Percentiles rank a stretch among this genome's conserved stretches.
phyloP scores from a whole-genome alignment of 1,139 yeast genomes.

The Pichia cactophila region DNA sequence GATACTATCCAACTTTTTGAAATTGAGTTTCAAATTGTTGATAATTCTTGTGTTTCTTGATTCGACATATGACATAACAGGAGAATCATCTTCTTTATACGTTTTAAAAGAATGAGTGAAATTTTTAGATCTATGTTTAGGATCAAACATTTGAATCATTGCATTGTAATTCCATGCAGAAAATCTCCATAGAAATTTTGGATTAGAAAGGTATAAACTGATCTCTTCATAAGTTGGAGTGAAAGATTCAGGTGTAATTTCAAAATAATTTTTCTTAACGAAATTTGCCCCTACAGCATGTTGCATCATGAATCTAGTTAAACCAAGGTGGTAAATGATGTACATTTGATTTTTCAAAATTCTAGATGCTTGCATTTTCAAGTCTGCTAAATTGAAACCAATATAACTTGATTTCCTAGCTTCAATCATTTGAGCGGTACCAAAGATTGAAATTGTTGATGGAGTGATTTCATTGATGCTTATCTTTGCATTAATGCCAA shows the following conservation, averaged over 20 bases:
- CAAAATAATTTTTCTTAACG: background rate
- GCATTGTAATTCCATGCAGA: background rate
- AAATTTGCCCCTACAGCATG: background rate
- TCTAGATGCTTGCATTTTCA: background rate
- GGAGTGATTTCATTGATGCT: background rate
- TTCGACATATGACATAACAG: slow-evolving; percentile 1
- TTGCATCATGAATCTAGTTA: background rate
- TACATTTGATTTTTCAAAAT: background rate
- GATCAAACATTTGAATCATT: background rate
- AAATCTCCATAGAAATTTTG: slow-evolving; percentile 5
- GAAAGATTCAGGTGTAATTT: slow-evolving; percentile 1
- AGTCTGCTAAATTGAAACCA: background rate
- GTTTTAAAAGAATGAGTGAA: background rate
- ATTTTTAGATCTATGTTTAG: background rate
- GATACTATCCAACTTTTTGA: background rate
- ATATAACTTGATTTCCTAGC: background rate
- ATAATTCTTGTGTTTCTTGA: background rate
- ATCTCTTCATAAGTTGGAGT: background rate
- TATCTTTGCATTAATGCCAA: background rate
- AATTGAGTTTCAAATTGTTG: background rate
- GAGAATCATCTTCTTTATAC: background rate
- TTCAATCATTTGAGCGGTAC: background rate
- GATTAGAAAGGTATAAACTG: background rate
- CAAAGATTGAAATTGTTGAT: background rate
- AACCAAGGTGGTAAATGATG: background rate